These are phyloP conservation scores for Penicillium sp. DNA, from an alignment of 2,329 filamentous ascomycete genomes.

Conservation along the genomic window DNA sequence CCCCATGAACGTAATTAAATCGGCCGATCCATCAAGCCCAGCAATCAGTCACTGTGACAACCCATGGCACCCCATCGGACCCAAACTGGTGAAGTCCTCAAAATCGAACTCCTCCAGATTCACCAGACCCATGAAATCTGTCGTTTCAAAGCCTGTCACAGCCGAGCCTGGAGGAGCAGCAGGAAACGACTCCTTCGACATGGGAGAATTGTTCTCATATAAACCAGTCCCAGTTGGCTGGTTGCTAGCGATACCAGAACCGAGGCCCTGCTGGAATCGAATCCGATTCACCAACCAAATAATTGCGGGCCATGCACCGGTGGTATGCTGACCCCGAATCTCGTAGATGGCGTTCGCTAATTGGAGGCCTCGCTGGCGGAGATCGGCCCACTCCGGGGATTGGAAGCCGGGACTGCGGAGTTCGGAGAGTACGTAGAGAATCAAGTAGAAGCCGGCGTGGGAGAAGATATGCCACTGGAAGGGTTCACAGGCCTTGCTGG, in stretches of 20 bases:
- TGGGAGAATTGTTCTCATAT: not conserved
- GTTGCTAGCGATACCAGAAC: not conserved
- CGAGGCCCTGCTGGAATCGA: not conserved
- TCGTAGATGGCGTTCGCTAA: not conserved
- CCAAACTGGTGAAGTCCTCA: not conserved
- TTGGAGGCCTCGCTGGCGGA: not conserved
- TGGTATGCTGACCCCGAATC: not conserved
- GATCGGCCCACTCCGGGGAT: not conserved
- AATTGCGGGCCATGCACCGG: not conserved
- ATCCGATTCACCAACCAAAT: not conserved
- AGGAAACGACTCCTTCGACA: not conserved
- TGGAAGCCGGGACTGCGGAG: not conserved
- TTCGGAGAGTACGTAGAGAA: not conserved
- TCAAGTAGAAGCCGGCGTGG: not conserved
- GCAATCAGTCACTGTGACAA: not conserved
- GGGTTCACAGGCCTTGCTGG: not conserved
- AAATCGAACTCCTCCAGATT: not conserved
- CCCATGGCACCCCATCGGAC: not conserved
- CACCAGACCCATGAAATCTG: not conserved
- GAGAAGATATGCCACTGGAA: not conserved
- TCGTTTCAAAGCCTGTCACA: not conserved
- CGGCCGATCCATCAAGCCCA: not conserved
- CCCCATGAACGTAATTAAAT: too few relatives aligned
- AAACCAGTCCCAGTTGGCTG: not conserved
- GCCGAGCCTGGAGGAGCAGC: not conserved